Evolutionary conservation across 192 early-diverging fungal species (phyloP).

Genomic region (Rhizophlyctis rosea): DNA sequence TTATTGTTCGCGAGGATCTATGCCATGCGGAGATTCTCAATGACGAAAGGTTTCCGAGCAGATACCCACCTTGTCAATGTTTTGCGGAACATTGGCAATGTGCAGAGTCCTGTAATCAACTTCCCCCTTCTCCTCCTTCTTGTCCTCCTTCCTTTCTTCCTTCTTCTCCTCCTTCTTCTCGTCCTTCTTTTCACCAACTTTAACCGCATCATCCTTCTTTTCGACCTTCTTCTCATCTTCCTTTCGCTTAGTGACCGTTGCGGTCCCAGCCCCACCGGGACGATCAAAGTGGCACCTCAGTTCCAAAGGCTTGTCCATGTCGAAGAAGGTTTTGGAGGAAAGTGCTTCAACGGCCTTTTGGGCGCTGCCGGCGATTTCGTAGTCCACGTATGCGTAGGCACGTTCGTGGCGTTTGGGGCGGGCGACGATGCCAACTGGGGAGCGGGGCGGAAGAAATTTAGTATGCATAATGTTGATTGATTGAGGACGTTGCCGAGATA

Average conservation of each 20-base stretch:
- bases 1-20: background rate
- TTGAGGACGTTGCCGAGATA: background rate
- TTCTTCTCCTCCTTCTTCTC: slow-evolving; percentile 23
- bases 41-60: no score
- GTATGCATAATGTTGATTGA: no score
- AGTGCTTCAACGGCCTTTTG: slow-evolving; percentile 32
- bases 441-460: no score
- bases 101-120: slow-evolving; percentile 30
- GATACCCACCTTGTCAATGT: slow-evolving; percentile 31
- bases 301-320: slow-evolving; percentile 35
- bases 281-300: slow-evolving; percentile 25
- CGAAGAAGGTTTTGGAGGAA: slow-evolving; percentile 31
- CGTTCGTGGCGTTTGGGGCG: slow-evolving; percentile 22
- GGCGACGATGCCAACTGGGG: slow-evolving; percentile 27
- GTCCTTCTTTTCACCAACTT: background rate
- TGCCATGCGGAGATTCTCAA: background rate
- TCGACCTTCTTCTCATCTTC: background rate
- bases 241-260: no score
- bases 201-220: background rate
- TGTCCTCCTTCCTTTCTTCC: slow-evolving; percentile 13
- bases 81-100: slow-evolving; percentile 33
- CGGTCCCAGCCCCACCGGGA: background rate
- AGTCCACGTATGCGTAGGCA: slow-evolving; percentile 39
- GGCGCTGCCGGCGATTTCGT: slow-evolving; percentile 33
- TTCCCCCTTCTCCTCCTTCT: slow-evolving; percentile 19